Conservation (phyloP, 306 rosid species). For the Cajanus cajan region DNA sequence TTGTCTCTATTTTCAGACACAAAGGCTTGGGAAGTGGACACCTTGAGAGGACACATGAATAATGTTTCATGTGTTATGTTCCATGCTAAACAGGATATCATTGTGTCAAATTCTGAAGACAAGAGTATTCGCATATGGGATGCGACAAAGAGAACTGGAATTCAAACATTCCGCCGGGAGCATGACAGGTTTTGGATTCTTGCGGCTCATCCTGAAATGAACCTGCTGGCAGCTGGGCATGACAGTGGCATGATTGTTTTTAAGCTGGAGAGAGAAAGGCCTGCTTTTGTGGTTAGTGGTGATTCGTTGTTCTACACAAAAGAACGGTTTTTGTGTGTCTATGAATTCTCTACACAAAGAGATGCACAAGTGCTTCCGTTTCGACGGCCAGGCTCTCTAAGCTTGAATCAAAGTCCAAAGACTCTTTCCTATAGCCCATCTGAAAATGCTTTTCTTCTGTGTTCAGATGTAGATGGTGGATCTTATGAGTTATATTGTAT, state of each 20-base stretch:
- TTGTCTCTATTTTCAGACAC: conserved; percentile 61
- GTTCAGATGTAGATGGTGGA: conserved; percentile 90
- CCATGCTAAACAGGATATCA: conserved; percentile 93
- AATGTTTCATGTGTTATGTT: conserved; percentile 97
- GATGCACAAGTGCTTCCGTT: conserved; percentile 83
- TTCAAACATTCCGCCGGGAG: conserved; percentile 93
- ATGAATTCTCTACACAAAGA: conserved; percentile 75
- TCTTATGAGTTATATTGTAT: conserved; percentile 77
- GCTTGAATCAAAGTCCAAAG: conserved; percentile 84
- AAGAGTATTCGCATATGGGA: conserved; percentile 98
- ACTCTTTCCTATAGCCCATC: conserved; percentile 83
- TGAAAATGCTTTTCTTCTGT: conserved; percentile 89
- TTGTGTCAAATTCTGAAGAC: conserved; percentile 95
- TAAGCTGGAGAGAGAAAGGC: conserved; percentile 94
- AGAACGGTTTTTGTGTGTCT: conserved; percentile 83
- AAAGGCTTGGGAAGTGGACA: conserved; percentile 99
- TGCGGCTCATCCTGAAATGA: conserved; percentile 95
- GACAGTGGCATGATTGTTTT: conserved; percentile 97
- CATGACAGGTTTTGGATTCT: conserved; percentile 99
- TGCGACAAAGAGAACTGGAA: conserved; percentile 88
- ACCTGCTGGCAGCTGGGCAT: conserved; percentile 95
- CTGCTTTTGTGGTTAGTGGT: conserved; percentile 86
- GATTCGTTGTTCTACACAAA: conserved; percentile 70
- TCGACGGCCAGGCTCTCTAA: conserved; percentile 79
- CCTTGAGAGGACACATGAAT: conserved; percentile 97